phyloP scores from a whole-genome alignment of 495 filamentous ascomycete species.

The Daldinia childiae region DNA sequence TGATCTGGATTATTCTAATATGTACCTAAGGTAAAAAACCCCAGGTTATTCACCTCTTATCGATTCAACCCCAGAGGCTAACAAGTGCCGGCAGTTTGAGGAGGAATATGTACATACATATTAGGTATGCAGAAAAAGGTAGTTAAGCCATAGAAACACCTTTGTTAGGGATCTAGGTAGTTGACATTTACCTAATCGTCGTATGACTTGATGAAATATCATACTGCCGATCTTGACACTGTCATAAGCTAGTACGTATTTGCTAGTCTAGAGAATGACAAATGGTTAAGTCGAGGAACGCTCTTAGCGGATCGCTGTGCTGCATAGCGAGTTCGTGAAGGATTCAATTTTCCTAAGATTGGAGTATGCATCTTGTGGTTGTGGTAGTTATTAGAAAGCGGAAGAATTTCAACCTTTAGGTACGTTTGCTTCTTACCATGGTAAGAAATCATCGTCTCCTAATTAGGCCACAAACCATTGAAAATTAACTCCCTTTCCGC shows the following conservation, averaged over 20 bases:
- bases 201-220: too few relatives aligned
- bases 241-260: too few relatives aligned
- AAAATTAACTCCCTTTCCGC: conserved; percentile 2
- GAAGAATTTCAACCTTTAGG: not conserved
- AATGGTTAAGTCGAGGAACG: not conserved
- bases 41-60: not conserved
- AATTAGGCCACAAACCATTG: not conserved
- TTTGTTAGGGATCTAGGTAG: too few relatives aligned
- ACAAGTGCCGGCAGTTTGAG: not conserved
- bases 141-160: too few relatives aligned
- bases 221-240: too few relatives aligned
- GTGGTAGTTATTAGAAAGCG: not conserved
- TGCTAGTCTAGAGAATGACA: too few relatives aligned
- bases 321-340: not conserved
- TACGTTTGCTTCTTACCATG: not conserved
- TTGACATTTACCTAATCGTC: too few relatives aligned
- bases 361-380: not conserved
- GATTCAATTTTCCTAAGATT: not conserved
- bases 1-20: not conserved
- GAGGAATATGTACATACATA: not conserved
- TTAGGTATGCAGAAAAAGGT: not conserved
- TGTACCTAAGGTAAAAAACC: not conserved
- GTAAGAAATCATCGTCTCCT: not conserved
- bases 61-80: conserved; percentile 2
- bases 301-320: too few relatives aligned